Percentiles rank a stretch among this genome's conserved stretches.
Evolutionary conservation across 2,329 filamentous ascomycete genomes (phyloP).

Genomic region (Ophiocordyceps sinensis): DNA sequence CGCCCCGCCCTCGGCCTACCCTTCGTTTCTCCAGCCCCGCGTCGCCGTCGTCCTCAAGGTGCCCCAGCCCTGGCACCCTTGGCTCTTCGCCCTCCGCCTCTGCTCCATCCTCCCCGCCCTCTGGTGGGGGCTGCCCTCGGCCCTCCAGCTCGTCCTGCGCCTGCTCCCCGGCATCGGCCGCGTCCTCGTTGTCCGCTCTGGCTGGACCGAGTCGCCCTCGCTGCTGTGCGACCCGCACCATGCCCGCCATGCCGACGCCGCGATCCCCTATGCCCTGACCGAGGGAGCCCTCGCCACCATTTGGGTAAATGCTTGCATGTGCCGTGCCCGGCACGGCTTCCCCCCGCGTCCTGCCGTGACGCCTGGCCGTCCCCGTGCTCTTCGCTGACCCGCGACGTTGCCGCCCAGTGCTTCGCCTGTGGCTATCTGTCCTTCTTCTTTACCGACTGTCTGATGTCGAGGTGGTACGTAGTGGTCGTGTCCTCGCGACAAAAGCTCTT

Average conservation of each 20-base stretch:
- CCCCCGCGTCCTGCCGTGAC: neutral
- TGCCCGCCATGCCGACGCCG: slow-evolving; percentile 3
- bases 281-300: slow-evolving; percentile 59
- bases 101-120: slow-evolving; percentile 55
- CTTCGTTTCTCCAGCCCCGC: slow-evolving; percentile 53
- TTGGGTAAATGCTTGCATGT: slow-evolving; percentile 35
- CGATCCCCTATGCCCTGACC: slow-evolving; percentile 32
- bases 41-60: slow-evolving; percentile 67
- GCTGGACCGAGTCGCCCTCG: slow-evolving; percentile 1
- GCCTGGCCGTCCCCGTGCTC: neutral
- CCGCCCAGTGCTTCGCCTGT: slow-evolving; percentile 52
- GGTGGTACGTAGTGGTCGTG: slow-evolving; percentile 43
- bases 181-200: slow-evolving; percentile 12
- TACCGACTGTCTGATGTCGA: slow-evolving; percentile 71
- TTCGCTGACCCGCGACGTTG: neutral
- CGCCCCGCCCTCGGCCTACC: slow-evolving; percentile 8
- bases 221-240: neutral
- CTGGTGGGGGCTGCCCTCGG: slow-evolving; percentile 57
- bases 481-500: neutral
- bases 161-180: slow-evolving; percentile 30
- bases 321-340: neutral
- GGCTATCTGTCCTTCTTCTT: slow-evolving; percentile 74
- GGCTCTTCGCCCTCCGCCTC: slow-evolving; percentile 58
- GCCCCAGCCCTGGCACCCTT: slow-evolving; percentile 56
- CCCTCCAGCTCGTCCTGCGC: slow-evolving; percentile 52